Conservation (phyloP, 1,139 yeast genomes). For the Hyphopichia fennica region DNA sequence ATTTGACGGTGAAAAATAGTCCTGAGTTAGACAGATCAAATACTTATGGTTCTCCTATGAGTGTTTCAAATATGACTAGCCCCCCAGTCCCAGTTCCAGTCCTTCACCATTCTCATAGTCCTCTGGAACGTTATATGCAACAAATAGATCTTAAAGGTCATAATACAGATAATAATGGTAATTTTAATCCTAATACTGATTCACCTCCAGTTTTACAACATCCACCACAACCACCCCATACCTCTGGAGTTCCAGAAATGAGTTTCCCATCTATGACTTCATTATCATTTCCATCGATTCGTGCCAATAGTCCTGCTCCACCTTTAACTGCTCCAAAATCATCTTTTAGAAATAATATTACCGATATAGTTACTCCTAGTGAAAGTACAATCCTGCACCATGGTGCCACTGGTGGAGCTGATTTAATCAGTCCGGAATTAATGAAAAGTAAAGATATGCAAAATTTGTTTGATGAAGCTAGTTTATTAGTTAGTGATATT, state of each 20-base stretch:
- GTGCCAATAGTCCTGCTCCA: constrained; percentile 1
- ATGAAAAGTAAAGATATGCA: constrained; percentile 14
- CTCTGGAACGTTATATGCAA: background rate
- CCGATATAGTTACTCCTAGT: constrained; percentile 29
- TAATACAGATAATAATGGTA: background rate
- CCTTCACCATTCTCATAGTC: background rate
- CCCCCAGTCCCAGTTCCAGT: background rate
- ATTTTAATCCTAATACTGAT: too few relatives aligned
- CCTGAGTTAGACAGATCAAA: too few relatives aligned
- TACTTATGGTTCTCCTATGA: background rate
- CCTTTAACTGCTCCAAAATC: constrained; percentile 9
- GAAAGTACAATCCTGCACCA: constrained; percentile 1
- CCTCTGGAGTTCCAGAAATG: background rate
- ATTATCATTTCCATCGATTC: background rate
- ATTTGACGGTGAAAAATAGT: background rate
- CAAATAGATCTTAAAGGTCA: background rate
- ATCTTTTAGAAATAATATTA: constrained; percentile 24
- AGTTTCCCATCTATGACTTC: constrained; percentile 1
- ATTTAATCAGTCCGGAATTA: background rate
- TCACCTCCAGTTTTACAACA: background rate
- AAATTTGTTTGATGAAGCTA: constrained; percentile 49
- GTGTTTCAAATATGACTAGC: background rate
- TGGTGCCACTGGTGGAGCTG: background rate
- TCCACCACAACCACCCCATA: constrained; percentile 1
- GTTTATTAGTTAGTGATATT: constrained; percentile 50